These are phyloP conservation scores for Phytophthora idaei DNA, from an alignment of 352 stramenopile genomes.

Conservation along the genomic window DNA sequence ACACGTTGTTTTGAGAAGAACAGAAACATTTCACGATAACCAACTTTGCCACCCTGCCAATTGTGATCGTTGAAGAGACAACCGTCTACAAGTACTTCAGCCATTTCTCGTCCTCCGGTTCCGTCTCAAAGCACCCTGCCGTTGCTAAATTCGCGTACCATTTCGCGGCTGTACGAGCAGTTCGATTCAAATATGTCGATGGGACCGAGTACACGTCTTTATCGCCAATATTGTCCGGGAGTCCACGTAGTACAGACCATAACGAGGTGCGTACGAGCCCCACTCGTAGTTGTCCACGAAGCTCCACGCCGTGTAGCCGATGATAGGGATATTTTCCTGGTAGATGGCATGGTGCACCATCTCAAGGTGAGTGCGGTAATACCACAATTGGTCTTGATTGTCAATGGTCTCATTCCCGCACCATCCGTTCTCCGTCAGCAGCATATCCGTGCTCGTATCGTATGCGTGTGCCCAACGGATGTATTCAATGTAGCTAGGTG, in stretches of 20 bases:
- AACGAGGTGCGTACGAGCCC: conserved; percentile 54
- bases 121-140: conserved; percentile 29
- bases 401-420: conserved; percentile 63
- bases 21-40: no score
- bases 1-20: no score
- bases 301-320: conserved; percentile 93
- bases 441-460: conserved; percentile 36
- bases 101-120: conserved; percentile 39
- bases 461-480: conserved; percentile 56
- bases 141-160: conserved; percentile 38
- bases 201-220: conserved; percentile 26
- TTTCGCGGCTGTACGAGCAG: conserved; percentile 44
- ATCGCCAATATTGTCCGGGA: conserved; percentile 44
- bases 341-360: conserved; percentile 57
- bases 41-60: no score
- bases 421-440: conserved; percentile 76
- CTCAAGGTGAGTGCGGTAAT: conserved; percentile 53
- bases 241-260: conserved; percentile 43
- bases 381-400: conserved; percentile 65
- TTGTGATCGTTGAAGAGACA: no score
- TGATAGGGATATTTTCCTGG: conserved; percentile 65
- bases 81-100: conserved; percentile 16
- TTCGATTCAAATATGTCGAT: conserved; percentile 41
- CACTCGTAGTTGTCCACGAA: conserved; percentile 97
- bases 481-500: conserved; percentile 50